Evolutionary conservation across 495 filamentous ascomycete genomes (phyloP).

Genomic region (Tuber melanosporum): DNA sequence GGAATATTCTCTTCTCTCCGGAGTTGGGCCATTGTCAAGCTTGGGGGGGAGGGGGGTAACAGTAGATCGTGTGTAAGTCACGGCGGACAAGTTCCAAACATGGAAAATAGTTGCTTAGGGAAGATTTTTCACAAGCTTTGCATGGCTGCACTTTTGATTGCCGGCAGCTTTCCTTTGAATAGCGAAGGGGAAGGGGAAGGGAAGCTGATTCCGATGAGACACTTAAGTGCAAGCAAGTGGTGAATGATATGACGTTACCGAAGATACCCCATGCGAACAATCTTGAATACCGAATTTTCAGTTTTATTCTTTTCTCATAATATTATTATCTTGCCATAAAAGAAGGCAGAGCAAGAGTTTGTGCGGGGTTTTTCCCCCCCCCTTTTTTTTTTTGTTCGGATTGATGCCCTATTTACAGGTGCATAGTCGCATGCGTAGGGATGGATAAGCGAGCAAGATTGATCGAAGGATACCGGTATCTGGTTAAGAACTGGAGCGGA

Average conservation of each 20-base stretch:
- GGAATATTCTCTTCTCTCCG: background rate
- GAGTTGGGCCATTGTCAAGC: background rate
- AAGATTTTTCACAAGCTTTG: background rate
- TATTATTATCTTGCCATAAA: background rate
- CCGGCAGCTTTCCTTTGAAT: background rate
- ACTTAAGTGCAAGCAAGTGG: background rate
- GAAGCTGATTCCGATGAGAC: background rate
- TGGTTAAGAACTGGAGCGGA: background rate
- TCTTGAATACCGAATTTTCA: background rate
- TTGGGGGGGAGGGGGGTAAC: background rate
- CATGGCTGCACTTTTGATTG: background rate
- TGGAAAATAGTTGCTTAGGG: background rate
- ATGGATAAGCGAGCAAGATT: constrained; percentile 19
- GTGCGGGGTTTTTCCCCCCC: background rate
- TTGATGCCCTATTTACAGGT: constrained; percentile 21
- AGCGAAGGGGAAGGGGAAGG: background rate
- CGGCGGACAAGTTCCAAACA: background rate
- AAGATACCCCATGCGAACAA: background rate
- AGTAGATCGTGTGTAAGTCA: background rate
- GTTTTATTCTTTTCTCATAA: background rate
- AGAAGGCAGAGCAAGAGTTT: background rate
- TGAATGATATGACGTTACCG: background rate
- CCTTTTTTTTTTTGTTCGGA: background rate
- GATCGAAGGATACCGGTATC: background rate
- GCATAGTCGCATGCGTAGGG: constrained; percentile 8